Base-by-base conservation (phyloP, 208 protist genomes). In the Acanthamoeba comandoni region DNA sequence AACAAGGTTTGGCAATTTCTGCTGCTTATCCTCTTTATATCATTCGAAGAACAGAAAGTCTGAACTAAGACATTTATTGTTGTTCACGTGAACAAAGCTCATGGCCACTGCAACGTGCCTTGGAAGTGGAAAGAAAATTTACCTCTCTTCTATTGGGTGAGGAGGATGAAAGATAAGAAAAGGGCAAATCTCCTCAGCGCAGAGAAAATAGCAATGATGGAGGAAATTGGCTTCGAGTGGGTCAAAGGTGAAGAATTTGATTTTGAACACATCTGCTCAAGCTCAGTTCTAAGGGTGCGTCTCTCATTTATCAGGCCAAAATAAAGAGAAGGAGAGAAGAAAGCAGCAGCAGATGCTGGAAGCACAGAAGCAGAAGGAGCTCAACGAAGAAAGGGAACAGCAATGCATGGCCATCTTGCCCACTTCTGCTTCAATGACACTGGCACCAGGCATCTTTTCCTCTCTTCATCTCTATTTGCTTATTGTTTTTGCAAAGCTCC, bases 111-210 rank as follows among this genome's bases (percentile, higher is more conserved):
- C 75, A 84, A 57, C 43, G 75, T 84, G 75, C 75, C 75, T 51
- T 84, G 75, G 75, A 84, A 84, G 75, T 84, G 75, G 75, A 58
- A 57, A n/a, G 75, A 84, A 39, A 84, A 84, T 57, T 17, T 84
- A 57, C 75, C 75, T 7, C 75, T 84, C 51, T 84, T 84, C 75
- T 84, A 84, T 57, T 84, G 75, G 75, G 75, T 84, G 51, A 51
- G 75, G 24, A 9, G 75, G 51, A 84, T 84, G 75, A 84, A 84
- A 57, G 75, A 84, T 57, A 84, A 64, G 53, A 84, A 84, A 39
- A 22, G 75, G 19, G 48, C 75, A 29, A 64, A 64, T 17, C 53
- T 57, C 11, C 43, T 84, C 53, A 84, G 51, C 51, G 22, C 75
- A 51, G 75, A 84, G n/a, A 84, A 84, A 57, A 39, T 84, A 35